Conservation (phyloP, 1,284 basidiomycete species). For the Trametes pubescens region DNA sequence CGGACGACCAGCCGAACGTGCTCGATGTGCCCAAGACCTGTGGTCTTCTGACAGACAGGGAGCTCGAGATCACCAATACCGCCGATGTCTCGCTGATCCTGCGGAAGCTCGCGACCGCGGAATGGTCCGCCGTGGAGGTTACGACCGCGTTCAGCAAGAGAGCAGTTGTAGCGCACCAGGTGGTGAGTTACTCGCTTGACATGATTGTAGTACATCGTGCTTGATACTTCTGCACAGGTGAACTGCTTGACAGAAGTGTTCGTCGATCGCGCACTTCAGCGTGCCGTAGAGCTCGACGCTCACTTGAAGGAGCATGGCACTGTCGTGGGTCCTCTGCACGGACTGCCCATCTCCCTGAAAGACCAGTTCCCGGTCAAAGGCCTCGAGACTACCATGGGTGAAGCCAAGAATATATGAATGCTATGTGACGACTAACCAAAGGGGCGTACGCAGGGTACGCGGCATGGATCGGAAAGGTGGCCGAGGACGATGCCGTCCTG, state of each 20-base stretch:
- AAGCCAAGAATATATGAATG: constrained; percentile 15
- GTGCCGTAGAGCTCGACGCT: constrained; percentile 53
- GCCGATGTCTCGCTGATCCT: constrained; percentile 41
- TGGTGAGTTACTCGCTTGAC: constrained; percentile 48
- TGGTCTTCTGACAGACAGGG: constrained; percentile 52
- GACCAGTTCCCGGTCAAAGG: constrained; percentile 63
- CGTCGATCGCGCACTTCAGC: constrained; percentile 51
- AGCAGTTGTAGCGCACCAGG: constrained; percentile 58
- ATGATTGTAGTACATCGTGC: no score
- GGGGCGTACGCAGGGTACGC: constrained; percentile 39
- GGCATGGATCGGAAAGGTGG: constrained; percentile 38
- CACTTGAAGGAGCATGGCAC: constrained; percentile 47
- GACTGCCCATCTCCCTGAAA: constrained; percentile 58
- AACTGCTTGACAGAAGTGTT: constrained; percentile 59
- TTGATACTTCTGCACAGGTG: constrained; percentile 36
- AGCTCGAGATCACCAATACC: constrained; percentile 44
- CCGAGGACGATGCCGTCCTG: constrained; percentile 44
- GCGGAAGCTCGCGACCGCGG: constrained; percentile 46
- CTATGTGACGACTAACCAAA: constrained; percentile 18
- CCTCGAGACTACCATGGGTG: constrained; percentile 63
- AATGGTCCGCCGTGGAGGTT: constrained; percentile 49
- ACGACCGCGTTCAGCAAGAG: constrained; percentile 57
- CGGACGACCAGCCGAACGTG: constrained; percentile 46
- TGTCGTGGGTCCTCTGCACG: constrained; percentile 56
- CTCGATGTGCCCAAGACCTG: constrained; percentile 49